phyloP scores from a whole-genome alignment of 208 protist species.

The Porcisia hertigi region DNA sequence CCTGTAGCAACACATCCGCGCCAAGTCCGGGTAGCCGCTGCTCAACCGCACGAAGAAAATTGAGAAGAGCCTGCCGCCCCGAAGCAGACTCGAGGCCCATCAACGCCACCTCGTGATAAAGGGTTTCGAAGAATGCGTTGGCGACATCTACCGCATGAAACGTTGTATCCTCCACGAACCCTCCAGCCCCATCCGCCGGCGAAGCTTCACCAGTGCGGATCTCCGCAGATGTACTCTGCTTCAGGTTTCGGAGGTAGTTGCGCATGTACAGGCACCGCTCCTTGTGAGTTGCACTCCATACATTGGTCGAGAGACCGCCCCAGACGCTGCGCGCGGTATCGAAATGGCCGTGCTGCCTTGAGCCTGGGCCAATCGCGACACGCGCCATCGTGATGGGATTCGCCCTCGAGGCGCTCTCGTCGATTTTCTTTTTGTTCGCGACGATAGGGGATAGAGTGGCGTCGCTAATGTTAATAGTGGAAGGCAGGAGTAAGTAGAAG shows the following conservation, averaged over 20 bases:
- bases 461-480: not conserved
- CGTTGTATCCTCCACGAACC: slow-evolving; percentile 42
- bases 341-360: not conserved
- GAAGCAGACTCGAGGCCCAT: slow-evolving; percentile 27
- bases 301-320: not conserved
- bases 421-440: not conserved
- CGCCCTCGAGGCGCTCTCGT: not conserved
- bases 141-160: slow-evolving; percentile 49
- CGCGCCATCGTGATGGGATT: slow-evolving; percentile 5
- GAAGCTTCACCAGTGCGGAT: not conserved
- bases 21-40: slow-evolving; percentile 39
- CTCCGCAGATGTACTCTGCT: slow-evolving; percentile 6
- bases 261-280: slow-evolving; percentile 28
- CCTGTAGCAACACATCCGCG: slow-evolving; percentile 36
- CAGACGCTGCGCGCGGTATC: slow-evolving; percentile 14
- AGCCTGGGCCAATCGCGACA: slow-evolving; percentile 8
- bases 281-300: slow-evolving; percentile 1
- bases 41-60: slow-evolving; percentile 52
- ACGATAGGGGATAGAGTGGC: slow-evolving; percentile 2
- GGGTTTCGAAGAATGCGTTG: slow-evolving; percentile 63
- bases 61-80: slow-evolving; percentile 31
- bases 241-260: slow-evolving; percentile 19
- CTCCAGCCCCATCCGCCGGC: no score
- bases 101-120: slow-evolving; percentile 65
- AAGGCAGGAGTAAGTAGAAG: slow-evolving; percentile 41